Base-by-base conservation (phyloP, 352 stramenopile genomes). In the Phytophthora colocasiae region DNA sequence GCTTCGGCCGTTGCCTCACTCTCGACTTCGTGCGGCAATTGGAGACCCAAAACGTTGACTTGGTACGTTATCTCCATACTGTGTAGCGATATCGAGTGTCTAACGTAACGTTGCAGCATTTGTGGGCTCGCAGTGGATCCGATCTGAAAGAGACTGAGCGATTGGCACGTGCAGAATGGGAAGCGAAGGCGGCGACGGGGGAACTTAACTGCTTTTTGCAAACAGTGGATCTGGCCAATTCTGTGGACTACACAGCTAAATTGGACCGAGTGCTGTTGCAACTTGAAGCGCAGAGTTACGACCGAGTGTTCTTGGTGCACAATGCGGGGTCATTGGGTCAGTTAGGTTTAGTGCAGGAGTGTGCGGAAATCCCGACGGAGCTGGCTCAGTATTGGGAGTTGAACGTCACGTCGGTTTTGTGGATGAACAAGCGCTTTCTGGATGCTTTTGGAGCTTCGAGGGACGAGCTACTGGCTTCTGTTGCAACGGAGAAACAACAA, bases 391-490 rank as follows among this genome's bases (percentile, higher is more conserved):
- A 88, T 68, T 87, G 87, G 71, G 79, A 96, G 39, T 71, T 97
- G 26, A 97, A 96, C 55, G 76, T 97, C 11, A 96, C 84, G 27
- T 95, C 85, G 17, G 78, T 92, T 6, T 56, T 92, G 45, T 96
- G 85, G 85, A 67, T 97, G 31, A 94, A 93, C 74, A 91, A 90
- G 54, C 71, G 78, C 8, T 92, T 93, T 53, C 54, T 93, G 4
- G 71, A 90, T 2, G 62, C 75, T 5, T 93, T 86, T 38, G 82
- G 85, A 32, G 77, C 77, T 6, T 77, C 75, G 12, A 69, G 77
- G 1, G 75, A 79, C 26, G 69, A 87, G 46, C 47, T 86, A 19
- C 32, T 63, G 2, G 24, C n/a, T 54, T 7, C 45, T 26, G 38
- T n/a, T 34, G n/a, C 36, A 6, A 41, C 15, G 24, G 39, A 31